Percentiles rank a stretch among this genome's conserved stretches.
Conservation (phyloP, 495 filamentous ascomycete species). For the Staphylotrichum longicolle region DNA sequence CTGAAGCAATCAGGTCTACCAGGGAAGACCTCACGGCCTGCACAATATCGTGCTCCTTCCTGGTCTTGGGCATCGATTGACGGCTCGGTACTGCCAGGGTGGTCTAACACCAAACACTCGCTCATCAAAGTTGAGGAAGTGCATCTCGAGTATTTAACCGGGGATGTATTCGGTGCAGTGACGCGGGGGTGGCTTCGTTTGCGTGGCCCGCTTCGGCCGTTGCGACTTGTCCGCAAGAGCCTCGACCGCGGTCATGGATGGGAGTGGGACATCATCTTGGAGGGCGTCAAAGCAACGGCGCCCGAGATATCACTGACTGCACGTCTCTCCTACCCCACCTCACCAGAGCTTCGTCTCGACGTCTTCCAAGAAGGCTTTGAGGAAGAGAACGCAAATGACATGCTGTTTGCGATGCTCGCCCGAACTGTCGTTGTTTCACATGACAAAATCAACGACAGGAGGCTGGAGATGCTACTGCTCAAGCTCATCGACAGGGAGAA, state of each 20-base stretch:
- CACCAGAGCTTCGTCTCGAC: background rate
- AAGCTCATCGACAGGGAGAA: background rate
- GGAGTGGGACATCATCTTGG: background rate
- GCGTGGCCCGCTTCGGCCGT: slow-evolving; percentile 1
- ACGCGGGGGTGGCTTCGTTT: background rate
- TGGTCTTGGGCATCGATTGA: slow-evolving; percentile 7
- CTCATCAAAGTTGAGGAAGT: background rate
- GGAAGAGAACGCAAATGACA: background rate
- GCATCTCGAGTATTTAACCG: slow-evolving; percentile 1
- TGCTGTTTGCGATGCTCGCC: slow-evolving; percentile 1
- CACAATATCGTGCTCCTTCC: background rate
- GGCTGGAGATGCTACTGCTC: background rate
- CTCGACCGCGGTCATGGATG: background rate
- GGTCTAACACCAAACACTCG: background rate
- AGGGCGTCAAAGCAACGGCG: background rate
- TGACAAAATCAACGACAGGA: background rate
- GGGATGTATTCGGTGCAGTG: background rate
- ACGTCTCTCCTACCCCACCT: background rate
- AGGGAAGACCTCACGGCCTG: background rate
- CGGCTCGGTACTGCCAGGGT: background rate
- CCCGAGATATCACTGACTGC: background rate
- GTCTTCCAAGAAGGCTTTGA: background rate
- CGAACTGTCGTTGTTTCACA: background rate
- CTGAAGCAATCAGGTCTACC: background rate
- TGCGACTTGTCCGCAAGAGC: background rate